These are phyloP conservation scores for Catenaria anguillulae DNA, from an alignment of 371 early-diverging fungal genomes.

Conservation along the genomic window DNA sequence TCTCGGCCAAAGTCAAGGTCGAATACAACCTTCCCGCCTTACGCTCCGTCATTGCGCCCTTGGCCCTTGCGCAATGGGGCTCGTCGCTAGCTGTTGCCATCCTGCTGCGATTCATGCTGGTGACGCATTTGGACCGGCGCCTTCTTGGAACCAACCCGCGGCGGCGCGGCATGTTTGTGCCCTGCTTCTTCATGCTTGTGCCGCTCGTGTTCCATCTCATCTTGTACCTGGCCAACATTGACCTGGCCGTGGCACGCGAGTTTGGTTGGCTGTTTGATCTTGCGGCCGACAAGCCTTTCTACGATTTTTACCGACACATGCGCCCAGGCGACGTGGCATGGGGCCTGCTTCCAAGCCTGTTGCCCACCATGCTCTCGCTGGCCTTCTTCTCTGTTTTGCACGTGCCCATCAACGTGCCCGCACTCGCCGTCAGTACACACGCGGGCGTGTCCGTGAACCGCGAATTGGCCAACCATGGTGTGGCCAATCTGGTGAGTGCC, in stretches of 20 bases:
- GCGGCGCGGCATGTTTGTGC: conserved; percentile 62
- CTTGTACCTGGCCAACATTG: conserved; percentile 38
- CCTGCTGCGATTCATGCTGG: conserved; percentile 31
- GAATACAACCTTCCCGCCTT: conserved; percentile 16
- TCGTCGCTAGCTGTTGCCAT: conserved; percentile 55
- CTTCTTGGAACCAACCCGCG: background rate
- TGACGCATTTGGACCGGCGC: conserved; percentile 15
- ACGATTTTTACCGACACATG: conserved; percentile 71
- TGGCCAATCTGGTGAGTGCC: conserved; percentile 72
- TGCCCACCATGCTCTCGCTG: conserved; percentile 82
- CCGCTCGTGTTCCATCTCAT: conserved; percentile 62
- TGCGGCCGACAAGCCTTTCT: conserved; percentile 57
- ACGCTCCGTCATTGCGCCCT: conserved; percentile 14
- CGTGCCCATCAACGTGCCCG: conserved; percentile 87
- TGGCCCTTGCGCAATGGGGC: conserved; percentile 53
- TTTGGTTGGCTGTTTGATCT: conserved; percentile 75
- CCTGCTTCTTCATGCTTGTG: conserved; percentile 62
- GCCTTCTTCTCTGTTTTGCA: conserved; percentile 91
- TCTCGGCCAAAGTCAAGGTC: conserved; percentile 43
- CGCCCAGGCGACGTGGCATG: conserved; percentile 53
- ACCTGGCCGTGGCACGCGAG: conserved; percentile 48
- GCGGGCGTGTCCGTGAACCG: conserved; percentile 60
- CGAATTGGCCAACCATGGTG: conserved; percentile 88
- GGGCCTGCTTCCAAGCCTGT: conserved; percentile 51
- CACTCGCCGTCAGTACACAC: conserved; percentile 75